A percentile compares a stretch with the other conserved stretches of the same genome.
phyloP scores from a whole-genome alignment of 2,329 filamentous ascomycete species.

The Nannizzia gypsea region DNA sequence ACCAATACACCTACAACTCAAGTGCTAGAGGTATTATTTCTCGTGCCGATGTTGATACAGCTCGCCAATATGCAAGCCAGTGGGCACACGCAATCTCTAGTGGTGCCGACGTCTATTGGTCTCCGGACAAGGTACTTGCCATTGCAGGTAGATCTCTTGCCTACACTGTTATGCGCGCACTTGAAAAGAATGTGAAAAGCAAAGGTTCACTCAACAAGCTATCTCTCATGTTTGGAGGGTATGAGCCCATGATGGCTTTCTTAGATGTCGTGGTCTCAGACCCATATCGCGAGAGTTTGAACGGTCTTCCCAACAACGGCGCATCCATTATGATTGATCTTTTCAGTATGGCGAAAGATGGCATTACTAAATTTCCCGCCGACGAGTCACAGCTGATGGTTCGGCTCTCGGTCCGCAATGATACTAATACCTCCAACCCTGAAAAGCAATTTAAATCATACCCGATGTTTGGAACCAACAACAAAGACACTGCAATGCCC shows the following conservation, averaged over 20 bases:
- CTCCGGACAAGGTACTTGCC: conserved; percentile 24
- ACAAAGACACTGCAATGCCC: conserved; percentile 35
- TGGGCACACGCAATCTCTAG: conserved; percentile 24
- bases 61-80: conserved; percentile 39
- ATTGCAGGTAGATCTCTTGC: conserved; percentile 36
- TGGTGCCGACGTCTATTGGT: conserved; percentile 8
- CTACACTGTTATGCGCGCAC: conserved; percentile 27
- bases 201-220: conserved; percentile 32
- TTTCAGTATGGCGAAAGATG: conserved; percentile 27
- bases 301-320: conserved; percentile 38
- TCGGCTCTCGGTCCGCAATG: conserved; percentile 47
- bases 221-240: conserved; percentile 39
- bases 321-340: conserved; percentile 43
- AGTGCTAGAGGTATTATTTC: conserved; percentile 26
- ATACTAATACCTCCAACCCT: conserved; percentile 30
- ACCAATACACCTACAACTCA: conserved; percentile 42
- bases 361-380: conserved; percentile 26
- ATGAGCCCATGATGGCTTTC: conserved; percentile 41
- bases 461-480: conserved; percentile 41
- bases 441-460: conserved; percentile 31
- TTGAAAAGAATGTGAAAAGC: conserved; percentile 29
- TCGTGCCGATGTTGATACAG: conserved; percentile 23
- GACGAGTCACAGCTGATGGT: conserved; percentile 39
- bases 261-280: conserved; percentile 30
- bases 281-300: conserved; percentile 20